Base-by-base conservation (phyloP, 345 rosid genomes). In the Turnera subulata region DNA sequence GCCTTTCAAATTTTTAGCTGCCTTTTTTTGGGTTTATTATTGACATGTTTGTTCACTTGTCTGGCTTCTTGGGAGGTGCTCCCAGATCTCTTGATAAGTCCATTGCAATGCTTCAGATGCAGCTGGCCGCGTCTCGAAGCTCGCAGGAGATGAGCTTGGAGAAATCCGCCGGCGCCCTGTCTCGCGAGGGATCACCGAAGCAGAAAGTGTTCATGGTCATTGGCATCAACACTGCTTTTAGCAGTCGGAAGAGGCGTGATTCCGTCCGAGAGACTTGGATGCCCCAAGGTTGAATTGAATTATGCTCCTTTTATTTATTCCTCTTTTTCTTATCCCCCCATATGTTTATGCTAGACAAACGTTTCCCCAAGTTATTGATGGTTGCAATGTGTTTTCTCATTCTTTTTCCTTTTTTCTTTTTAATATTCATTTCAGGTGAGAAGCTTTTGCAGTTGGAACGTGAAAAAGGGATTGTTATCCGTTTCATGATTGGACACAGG, bases 401-500 rank as follows among this genome's bases (percentile, higher is more conserved):
- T 47, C 60, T 61, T 17, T 40, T 39, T 16, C n/a, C n/a, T n/a
- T n/a, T n/a, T n/a, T n/a, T n/a, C n/a, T n/a, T n/a, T n/a, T n/a
- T n/a, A n/a, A n/a, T n/a, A n/a, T n/a, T n/a, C n/a, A n/a, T n/a
- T n/a, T n/a, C n/a, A 89, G 99, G 97, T 5, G 89, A 84, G 59
- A 88, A 85, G 75, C 97, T 90, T 72, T 48, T 79, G 4, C 84
- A 75, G 46, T 59, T 94, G 66, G 99, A 87, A 74, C 80, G 77
- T 2, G 97, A 90, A 78, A 94, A 90, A 56, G 96, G 96, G 10
- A 90, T 94, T 63, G 75, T 88, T 24, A 74, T 94, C 61, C 88
- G 95, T 56, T 93, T 93, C 82, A 93, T 90, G 97, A 93, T 93
- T 75, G 99, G 97, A 40, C 99, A 93, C 55, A 89, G 98, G 98